Conservation (phyloP, 768 basidiomycete species). For the Vishniacozyma victoriae region DNA sequence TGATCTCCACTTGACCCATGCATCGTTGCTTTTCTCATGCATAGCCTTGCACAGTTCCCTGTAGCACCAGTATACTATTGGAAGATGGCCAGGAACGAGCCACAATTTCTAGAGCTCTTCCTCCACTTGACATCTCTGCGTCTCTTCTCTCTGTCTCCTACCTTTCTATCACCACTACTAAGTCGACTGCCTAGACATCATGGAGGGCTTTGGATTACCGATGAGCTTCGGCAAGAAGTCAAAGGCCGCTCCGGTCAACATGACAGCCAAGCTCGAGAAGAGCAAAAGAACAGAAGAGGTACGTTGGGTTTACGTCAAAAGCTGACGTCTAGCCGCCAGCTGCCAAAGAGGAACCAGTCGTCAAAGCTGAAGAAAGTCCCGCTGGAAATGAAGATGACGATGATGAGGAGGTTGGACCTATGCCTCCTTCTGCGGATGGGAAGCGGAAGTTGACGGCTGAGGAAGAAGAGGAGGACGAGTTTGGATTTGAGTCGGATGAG, state of each 20-base stretch:
- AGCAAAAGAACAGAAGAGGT: slow-evolving; percentile 39
- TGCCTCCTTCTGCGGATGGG: slow-evolving; percentile 2
- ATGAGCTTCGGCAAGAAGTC: slow-evolving; percentile 49
- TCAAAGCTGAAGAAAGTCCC: not conserved
- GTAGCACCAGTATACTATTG: too few relatives aligned
- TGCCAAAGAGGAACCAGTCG: too few relatives aligned
- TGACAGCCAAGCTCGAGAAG: slow-evolving; percentile 39
- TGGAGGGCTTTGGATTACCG: slow-evolving; percentile 47
- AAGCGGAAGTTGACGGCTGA: slow-evolving; percentile 6
- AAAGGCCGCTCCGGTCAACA: slow-evolving; percentile 30
- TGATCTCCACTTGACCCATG: too few relatives aligned
- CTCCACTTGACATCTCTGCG: too few relatives aligned
- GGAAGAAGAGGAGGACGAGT: slow-evolving; percentile 12
- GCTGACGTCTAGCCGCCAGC: not conserved
- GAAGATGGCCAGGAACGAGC: too few relatives aligned
- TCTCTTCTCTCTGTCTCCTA: too few relatives aligned
- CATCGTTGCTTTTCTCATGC: too few relatives aligned
- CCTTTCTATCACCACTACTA: too few relatives aligned
- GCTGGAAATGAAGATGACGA: slow-evolving; percentile 10
- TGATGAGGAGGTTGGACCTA: slow-evolving; percentile 10
- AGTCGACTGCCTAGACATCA: too few relatives aligned
- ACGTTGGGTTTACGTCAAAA: too few relatives aligned
- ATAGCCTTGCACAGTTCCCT: too few relatives aligned
- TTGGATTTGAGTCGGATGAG: slow-evolving; percentile 10
- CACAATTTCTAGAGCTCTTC: too few relatives aligned